Evolutionary conservation across 2,329 filamentous ascomycete genomes (phyloP).

Genomic region (Zasmidium cellare): DNA sequence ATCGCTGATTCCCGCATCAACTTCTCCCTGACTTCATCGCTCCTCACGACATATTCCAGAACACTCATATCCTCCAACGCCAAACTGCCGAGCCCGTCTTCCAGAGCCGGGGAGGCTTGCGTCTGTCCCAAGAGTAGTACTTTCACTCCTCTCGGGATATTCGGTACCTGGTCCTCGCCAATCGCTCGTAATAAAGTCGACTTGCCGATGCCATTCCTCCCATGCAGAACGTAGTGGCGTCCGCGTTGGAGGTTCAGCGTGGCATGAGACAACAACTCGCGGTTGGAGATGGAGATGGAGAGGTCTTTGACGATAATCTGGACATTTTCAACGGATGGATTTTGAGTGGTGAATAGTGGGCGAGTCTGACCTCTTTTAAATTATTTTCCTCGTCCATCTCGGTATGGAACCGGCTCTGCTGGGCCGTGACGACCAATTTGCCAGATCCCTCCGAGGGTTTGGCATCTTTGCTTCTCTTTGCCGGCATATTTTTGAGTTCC

Average conservation of each 20-base stretch:
- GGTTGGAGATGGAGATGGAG: constrained; percentile 61
- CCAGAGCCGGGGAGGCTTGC: constrained; percentile 25
- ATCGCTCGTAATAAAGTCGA: constrained; percentile 76
- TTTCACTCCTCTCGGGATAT: constrained; percentile 65
- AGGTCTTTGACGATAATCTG: constrained; percentile 63
- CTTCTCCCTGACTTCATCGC: constrained; percentile 22
- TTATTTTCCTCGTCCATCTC: constrained; percentile 25
- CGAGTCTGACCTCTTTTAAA: constrained; percentile 20
- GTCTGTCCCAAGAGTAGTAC: constrained; percentile 72
- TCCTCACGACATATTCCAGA: constrained; percentile 25
- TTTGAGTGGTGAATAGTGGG: not conserved
- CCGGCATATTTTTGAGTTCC: not conserved
- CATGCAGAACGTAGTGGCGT: constrained; percentile 73
- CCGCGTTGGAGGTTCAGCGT: constrained; percentile 71
- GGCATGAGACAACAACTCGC: constrained; percentile 69
- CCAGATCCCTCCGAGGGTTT: not conserved
- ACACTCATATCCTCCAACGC: constrained; percentile 18
- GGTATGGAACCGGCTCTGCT: constrained; percentile 26
- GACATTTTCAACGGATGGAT: not conserved
- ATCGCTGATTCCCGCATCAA: constrained; percentile 17
- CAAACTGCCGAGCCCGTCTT: constrained; percentile 13
- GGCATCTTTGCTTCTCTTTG: not conserved
- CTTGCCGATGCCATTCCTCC: constrained; percentile 80
- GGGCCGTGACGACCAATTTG: constrained; percentile 20
- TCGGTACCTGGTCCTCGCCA: constrained; percentile 75